Evolutionary conservation across 768 basidiomycete species (phyloP).

Genomic region (Pluteus cervinus): DNA sequence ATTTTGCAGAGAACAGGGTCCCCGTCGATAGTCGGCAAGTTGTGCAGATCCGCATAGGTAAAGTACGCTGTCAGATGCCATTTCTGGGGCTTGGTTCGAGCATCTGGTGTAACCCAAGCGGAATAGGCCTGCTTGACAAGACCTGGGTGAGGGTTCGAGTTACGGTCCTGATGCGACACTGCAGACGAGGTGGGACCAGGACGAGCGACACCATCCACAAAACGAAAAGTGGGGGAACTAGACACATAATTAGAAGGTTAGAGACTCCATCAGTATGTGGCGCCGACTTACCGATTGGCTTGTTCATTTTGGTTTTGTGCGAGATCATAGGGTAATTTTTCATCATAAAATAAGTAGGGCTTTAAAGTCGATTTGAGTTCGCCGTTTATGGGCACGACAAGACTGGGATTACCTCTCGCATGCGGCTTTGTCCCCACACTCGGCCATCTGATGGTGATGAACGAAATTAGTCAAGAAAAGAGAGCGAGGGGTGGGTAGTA

Average conservation of each 20-base stretch:
- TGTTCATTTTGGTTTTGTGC: slow-evolving; percentile 29
- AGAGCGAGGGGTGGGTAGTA: background rate
- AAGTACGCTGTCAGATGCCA: slow-evolving; percentile 64
- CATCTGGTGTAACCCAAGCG: slow-evolving; percentile 46
- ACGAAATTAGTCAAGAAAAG: slow-evolving; percentile 4
- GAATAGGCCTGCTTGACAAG: slow-evolving; percentile 72
- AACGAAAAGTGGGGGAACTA: slow-evolving; percentile 42
- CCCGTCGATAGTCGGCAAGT: slow-evolving; percentile 40
- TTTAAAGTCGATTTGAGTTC: slow-evolving; percentile 17
- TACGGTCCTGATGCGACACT: slow-evolving; percentile 51
- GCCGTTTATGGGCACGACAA: slow-evolving; percentile 2
- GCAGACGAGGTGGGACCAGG: slow-evolving; percentile 45
- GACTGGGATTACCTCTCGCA: slow-evolving; percentile 43
- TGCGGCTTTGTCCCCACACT: slow-evolving; percentile 63
- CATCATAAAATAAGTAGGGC: slow-evolving; percentile 70
- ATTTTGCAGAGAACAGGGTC: slow-evolving; percentile 38
- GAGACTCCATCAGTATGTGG: background rate
- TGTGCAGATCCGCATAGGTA: slow-evolving; percentile 39
- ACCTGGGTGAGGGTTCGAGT: slow-evolving; percentile 45
- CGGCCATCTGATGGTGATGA: slow-evolving; percentile 41
- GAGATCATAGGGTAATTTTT: slow-evolving; percentile 43
- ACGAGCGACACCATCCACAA: slow-evolving; percentile 51
- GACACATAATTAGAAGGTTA: slow-evolving; percentile 8
- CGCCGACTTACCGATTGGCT: slow-evolving; percentile 27
- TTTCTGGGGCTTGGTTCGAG: slow-evolving; percentile 45